phyloP scores from a whole-genome alignment of 306 rosid genomes.

The Vicia sativa region DNA sequence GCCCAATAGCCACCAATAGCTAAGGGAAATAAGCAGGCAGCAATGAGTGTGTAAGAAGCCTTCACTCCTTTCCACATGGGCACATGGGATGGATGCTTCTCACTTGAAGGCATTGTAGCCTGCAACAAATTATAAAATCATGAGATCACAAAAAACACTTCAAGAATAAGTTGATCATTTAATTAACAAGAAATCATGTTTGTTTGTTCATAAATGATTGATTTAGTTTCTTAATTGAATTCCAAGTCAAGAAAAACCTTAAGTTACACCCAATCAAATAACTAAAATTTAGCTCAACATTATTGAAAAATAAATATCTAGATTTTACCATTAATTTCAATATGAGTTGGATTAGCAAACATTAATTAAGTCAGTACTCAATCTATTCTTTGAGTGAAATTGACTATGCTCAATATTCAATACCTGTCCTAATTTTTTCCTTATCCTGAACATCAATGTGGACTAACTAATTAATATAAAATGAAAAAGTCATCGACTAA shows the following conservation, averaged over 20 bases:
- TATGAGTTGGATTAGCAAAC: background rate
- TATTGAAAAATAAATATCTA: background rate
- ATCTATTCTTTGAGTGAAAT: background rate
- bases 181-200: background rate
- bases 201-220: too few species aligned
- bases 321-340: background rate
- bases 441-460: background rate
- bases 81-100: constrained; percentile 61
- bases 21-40: constrained; percentile 53
- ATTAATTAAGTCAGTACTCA: constrained; percentile 1
- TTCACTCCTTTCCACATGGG: constrained; percentile 65
- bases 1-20: constrained; percentile 65
- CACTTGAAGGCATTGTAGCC: constrained; percentile 64
- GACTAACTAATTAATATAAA: constrained; percentile 20
- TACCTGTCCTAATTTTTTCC: background rate
- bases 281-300: background rate
- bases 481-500: constrained; percentile 8
- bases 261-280: constrained; percentile 18
- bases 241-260: background rate
- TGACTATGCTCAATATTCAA: background rate
- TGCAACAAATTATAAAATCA: constrained; percentile 18
- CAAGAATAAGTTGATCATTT: background rate
- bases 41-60: constrained; percentile 50
- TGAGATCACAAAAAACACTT: background rate
- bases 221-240: too few species aligned